Base-by-base conservation (phyloP, 192 early-diverging fungal genomes). In the Rhizophagus clarus region DNA sequence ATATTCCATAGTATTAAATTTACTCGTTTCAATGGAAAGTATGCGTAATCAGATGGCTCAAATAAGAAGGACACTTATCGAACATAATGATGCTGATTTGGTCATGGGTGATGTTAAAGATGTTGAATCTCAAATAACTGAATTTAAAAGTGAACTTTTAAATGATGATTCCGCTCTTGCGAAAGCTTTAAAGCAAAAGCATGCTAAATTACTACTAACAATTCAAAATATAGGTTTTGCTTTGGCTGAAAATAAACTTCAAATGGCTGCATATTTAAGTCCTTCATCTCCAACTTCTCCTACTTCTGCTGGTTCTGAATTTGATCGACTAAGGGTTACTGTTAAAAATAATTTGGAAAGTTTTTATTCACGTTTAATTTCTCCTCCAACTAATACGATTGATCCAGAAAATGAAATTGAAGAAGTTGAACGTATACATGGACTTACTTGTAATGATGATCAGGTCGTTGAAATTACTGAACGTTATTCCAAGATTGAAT, bases 221-320 rank as follows among this genome's bases (percentile, higher is more conserved):
- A 79, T 79, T 31, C 77, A 69, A 79, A 79, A 68, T 24, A 79
- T 79, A 2, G 32, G 66, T 28, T 32, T 68, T 51, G 77, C 66
- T 47, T 20, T 79, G 28, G 62, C 63, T 14, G 64, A 79, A 60
- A 68, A 68, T 60, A 66, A n/a, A 79, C 66, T 79, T 79, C 64
- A 79, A 69, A 79, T 79, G 77, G 77, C 77, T 12, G 77, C 77
- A 4, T 79, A 79, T 69, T 56, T 79, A 66, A 79, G 77, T 69
- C 77, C 77, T 24, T 79, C 77, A 32, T 69, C 64, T 79, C 77
- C 77, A 15, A 51, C 56, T 56, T 79, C 77, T 29, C 76, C 76
- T 20, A 77, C 62, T 66, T 77, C 76, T 40, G 51, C 76, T 66
- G 64, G 61, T 31, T 79, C 77, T 5, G 77, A 79, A 66, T 79